These are phyloP conservation scores for Stachybotrys chlorohalonatus DNA, from an alignment of 2,329 filamentous ascomycete genomes.

Conservation along the genomic window DNA sequence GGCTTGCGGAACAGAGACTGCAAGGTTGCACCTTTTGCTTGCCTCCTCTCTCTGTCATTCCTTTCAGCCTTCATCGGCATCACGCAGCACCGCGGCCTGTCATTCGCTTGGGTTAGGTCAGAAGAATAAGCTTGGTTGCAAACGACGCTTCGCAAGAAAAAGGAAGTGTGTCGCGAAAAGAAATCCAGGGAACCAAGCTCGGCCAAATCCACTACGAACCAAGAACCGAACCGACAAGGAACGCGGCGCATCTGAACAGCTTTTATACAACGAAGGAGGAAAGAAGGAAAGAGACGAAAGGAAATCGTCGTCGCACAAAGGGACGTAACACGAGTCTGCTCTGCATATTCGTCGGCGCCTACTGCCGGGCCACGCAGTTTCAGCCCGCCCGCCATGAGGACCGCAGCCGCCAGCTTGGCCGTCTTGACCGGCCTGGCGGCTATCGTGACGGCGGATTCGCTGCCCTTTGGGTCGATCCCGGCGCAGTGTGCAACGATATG, in stretches of 20 bases:
- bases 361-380: neutral
- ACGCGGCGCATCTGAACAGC: neutral
- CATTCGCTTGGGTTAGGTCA: constrained; percentile 4
- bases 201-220: neutral
- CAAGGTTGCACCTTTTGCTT: neutral
- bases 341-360: neutral
- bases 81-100: constrained; percentile 1
- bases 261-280: neutral
- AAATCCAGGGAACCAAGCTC: neutral
- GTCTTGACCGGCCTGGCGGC: constrained; percentile 18
- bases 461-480: constrained; percentile 26
- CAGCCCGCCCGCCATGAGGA: constrained; percentile 15
- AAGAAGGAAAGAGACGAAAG: neutral
- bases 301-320: neutral
- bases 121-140: neutral
- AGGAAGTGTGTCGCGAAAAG: neutral
- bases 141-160: neutral
- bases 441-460: constrained; percentile 17
- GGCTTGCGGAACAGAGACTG: neutral
- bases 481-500: constrained; percentile 30
- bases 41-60: neutral
- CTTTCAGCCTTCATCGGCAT: neutral
- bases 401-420: constrained; percentile 11
- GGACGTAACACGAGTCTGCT: neutral
- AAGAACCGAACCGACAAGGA: neutral